These are phyloP conservation scores for Hypomyces perniciosus DNA, from an alignment of 2,329 filamentous ascomycete species.

Conservation along the genomic window DNA sequence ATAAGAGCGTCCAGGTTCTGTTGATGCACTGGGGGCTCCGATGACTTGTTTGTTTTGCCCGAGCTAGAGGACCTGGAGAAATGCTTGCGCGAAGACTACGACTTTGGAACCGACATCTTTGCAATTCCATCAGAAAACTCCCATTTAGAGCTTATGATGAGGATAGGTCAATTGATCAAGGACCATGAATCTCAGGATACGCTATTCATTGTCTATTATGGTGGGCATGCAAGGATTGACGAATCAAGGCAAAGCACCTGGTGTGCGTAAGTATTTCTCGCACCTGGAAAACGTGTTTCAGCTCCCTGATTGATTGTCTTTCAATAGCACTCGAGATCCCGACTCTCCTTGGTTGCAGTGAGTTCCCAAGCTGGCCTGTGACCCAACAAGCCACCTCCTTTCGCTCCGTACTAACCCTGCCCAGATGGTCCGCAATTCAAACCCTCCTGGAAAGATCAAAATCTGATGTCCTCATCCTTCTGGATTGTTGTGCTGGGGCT, in stretches of 20 bases:
- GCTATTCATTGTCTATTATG: slow-evolving; percentile 53
- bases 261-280: slow-evolving; percentile 44
- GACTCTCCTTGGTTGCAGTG: slow-evolving; percentile 52
- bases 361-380: slow-evolving; percentile 19
- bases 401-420: slow-evolving; percentile 4
- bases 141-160: slow-evolving; percentile 53
- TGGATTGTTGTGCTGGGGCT: slow-evolving; percentile 55
- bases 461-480: slow-evolving; percentile 51
- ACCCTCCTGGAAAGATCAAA: slow-evolving; percentile 51
- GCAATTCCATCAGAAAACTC: slow-evolving; percentile 53
- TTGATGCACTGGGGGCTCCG: slow-evolving; percentile 53
- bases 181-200: slow-evolving; percentile 50
- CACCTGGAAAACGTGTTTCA: neutral
- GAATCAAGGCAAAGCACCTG: slow-evolving; percentile 55
- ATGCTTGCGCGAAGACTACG: slow-evolving; percentile 49
- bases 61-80: slow-evolving; percentile 52
- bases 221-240: slow-evolving; percentile 54
- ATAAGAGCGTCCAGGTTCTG: slow-evolving; percentile 49
- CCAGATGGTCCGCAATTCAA: slow-evolving; percentile 54
- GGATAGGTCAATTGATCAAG: slow-evolving; percentile 51
- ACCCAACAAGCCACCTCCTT: neutral
- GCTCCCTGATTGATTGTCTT: neutral
- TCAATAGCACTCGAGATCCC: slow-evolving; percentile 39
- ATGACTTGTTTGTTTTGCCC: slow-evolving; percentile 53
- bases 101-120: slow-evolving; percentile 52